Conservation (phyloP, 2,329 filamentous ascomycete species). For the Aspergillus arachidicola region DNA sequence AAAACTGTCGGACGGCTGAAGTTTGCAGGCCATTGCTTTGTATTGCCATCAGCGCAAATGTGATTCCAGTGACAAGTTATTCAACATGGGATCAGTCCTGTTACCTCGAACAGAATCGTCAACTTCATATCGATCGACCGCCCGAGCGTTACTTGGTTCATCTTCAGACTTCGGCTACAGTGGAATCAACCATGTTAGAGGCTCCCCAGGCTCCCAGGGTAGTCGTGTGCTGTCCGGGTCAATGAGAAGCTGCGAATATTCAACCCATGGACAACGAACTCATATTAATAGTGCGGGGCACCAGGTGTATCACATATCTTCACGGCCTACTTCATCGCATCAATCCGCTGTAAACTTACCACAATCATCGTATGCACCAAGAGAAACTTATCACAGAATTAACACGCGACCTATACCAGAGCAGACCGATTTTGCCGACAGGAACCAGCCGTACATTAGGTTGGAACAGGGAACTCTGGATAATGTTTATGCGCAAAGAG, state of each 20-base stretch:
- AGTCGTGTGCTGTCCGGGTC: slow-evolving; percentile 5
- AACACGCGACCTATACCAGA: slow-evolving; percentile 5
- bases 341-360: background rate
- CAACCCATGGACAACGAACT: slow-evolving; percentile 6
- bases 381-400: slow-evolving; percentile 7
- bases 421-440: background rate
- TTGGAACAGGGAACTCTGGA: slow-evolving; percentile 5
- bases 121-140: slow-evolving; percentile 10
- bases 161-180: slow-evolving; percentile 4
- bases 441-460: background rate
- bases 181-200: background rate
- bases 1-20: background rate
- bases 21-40: background rate
- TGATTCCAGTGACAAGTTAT: slow-evolving; percentile 10
- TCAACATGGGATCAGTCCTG: slow-evolving; percentile 20
- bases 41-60: slow-evolving; percentile 12
- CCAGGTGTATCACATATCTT: slow-evolving; percentile 6
- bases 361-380: slow-evolving; percentile 7
- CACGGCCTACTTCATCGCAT: slow-evolving; percentile 4
- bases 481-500: slow-evolving; percentile 11
- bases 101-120: slow-evolving; percentile 15
- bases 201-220: background rate
- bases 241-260: background rate
- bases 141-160: slow-evolving; percentile 4
- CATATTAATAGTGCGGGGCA: slow-evolving; percentile 10